Base-by-base conservation (phyloP, 2,329 filamentous ascomycete genomes). In the Aspergillus tamarii region DNA sequence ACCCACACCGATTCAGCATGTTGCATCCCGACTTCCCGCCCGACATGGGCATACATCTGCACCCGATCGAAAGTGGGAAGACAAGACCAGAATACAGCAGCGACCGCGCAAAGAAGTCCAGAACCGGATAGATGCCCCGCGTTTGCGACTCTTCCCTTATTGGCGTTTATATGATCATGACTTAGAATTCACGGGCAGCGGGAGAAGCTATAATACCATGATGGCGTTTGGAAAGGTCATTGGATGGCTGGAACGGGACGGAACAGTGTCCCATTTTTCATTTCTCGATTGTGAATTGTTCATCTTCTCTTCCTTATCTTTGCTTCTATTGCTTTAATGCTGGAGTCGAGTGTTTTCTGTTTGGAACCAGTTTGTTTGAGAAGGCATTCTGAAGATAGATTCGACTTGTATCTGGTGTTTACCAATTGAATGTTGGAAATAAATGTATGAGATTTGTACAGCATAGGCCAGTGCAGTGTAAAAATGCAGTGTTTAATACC, bases 11-110 rank as follows among this genome's bases (percentile, higher is more conserved):
- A 23, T 79, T 78, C 64, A 79, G 75, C 60, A 73, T 78, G 43
- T 64, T 82, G 61, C 80, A 82, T 39, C 80, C 80, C 0, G 80
- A 82, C 62, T 83, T 82, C 70, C 78, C 80, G 0, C 69, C 75
- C 9, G 74, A 77, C 12, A 75, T 81, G 71, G 79, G 80, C 53
- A 72, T 83, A 56, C 80, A 82, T 68, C 67, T 80, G 58, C 78
- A 80, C 57, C 78, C 80, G n/a, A 55, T 55, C 32, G 52, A 55
- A 55, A 55, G 32, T 55, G 52, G 52, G 34, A 36, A 26, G 52
- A 55, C 52, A 16, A 36, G 52, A 54, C 57, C 12, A 53, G 62
- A 30, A 59, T 61, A 52, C 32, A 60, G 60, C 45, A 66, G 66
- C 56, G 66, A 67, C 53, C 66, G 64, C 48, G 46, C 66, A 32